Evolutionary conservation across 2,329 filamentous ascomycete species (phyloP).

Genomic region (Trichophyton rubrum): DNA sequence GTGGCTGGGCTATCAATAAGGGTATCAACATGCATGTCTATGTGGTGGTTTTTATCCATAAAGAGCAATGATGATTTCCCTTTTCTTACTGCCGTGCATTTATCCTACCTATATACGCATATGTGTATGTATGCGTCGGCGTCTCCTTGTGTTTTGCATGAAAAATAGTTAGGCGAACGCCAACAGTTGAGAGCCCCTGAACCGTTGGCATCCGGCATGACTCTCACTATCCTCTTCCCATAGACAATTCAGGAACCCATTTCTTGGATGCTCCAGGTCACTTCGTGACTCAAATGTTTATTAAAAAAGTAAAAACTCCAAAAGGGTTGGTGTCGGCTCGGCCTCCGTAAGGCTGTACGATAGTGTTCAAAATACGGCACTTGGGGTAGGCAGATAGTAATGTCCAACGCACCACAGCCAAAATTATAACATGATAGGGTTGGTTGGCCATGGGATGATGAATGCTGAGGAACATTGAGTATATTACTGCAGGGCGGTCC

Average conservation of each 20-base stretch:
- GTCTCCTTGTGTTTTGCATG: not conserved
- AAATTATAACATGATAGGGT: not conserved
- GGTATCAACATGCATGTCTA: not conserved
- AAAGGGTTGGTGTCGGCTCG: not conserved
- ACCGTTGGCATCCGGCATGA: not conserved
- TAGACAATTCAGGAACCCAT: not conserved
- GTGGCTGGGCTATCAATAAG: not conserved
- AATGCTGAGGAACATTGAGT: not conserved
- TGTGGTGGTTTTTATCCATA: not conserved
- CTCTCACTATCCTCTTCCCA: not conserved
- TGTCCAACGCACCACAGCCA: not conserved
- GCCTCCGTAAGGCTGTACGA: not conserved
- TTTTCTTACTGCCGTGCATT: not conserved
- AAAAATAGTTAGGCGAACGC: not conserved
- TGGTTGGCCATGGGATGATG: not conserved
- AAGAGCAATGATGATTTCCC: not conserved
- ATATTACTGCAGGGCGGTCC: not conserved
- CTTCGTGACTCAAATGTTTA: not conserved
- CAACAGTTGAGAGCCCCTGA: not conserved
- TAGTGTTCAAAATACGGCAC: not conserved
- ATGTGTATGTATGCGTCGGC: not conserved
- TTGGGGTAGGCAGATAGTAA: not conserved
- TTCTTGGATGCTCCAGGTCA: not conserved
- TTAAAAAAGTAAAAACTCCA: not conserved
- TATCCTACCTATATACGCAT: not conserved